Evolutionary conservation across 192 early-diverging fungal species (phyloP), one percentile per base, ranked within the genome.

Genomic region (Helicostylum pulchrum): DNA sequence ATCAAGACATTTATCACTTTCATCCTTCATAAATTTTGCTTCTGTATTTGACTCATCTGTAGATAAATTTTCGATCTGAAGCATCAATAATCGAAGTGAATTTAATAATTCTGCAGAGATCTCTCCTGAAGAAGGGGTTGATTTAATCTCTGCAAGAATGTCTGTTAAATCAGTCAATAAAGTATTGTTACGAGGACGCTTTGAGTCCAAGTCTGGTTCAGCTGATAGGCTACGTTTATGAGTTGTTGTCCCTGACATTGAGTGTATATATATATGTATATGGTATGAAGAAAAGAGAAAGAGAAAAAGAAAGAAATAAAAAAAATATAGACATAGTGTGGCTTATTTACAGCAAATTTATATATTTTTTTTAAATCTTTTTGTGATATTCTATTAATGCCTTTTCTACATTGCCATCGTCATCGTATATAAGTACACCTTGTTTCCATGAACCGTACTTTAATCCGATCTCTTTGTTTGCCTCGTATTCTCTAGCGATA

Each of bases 381-480:
- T 59, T 11, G 11, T 59, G 57, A 7, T 59, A 36, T 43, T 68
- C 76, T 42, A 69, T 30, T 30, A 90, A 76, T 7, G 77, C 85
- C 48, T 76, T 76, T 31, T 85, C 73, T 6, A 94, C 92, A 51
- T 76, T 70, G 2, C 92, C 91, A 20, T 90, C 87, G 62, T 93
- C 93, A 66, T 95, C 92, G 45, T 88, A 89, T 4, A 95, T 90
- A 34, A 94, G 72, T 9, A 81, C 84, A 32, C 90, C 88, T 42
- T 80, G 80, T 58, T 93, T 94, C 92, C 91, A 95, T 44, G 82
- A 76, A 5, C 84, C 86, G 64, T 84, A 78, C 60, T 83, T 80
- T 42, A 91, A 64, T 12, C 90, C 93, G 62, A 94, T 89, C 1
- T 82, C 85, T 69, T 92, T 92, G 67, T 95, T 94, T 21, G 82